Evolutionary conservation across 2,329 filamentous ascomycete genomes (phyloP), one percentile per base, ranked within the genome.

Genomic region (Penicillium sp.): DNA sequence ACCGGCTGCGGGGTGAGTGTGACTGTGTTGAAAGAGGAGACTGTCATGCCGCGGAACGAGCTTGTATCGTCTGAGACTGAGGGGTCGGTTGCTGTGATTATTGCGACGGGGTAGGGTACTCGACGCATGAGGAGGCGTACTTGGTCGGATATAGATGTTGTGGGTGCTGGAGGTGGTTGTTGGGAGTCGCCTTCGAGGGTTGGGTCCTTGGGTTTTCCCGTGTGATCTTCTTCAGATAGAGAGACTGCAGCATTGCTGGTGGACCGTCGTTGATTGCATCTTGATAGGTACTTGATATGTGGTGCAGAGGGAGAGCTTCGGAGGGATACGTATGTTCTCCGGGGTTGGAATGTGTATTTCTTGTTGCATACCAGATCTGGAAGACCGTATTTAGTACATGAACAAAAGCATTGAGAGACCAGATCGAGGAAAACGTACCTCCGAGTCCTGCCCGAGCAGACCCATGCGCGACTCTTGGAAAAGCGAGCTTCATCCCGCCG

Each of bases 1-100:
- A 80, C 72, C 0, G 81, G 79, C 1, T 63, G 55, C 1, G 82
- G 81, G 27, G 72, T 61, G 3, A 84, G 67, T 0, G 79, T 77
- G 12, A 84, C 78, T 3, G 80, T 80, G 52, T 70, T 82, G 65
- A 85, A 78, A 1, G 81, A 84, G 3, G 82, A 84, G 28, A 84
- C 77, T 8, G 80, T 82, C 57, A 82, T 79, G 35, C 76, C 80
- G 30, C 74, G 70, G 54, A 72, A 73, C 11, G 61, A 60, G 12
- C 56, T 55, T 34, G 57, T 50, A 19, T 62, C 50, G 39, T 56
- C 34, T n/a, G 53, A 54, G 14, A 58, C 57, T 27, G 60, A 59
- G 30, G 69, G 66, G 27, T 72, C 65, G 13, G 69, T 72, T 47
- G 72, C 62, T 33, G 80, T 82, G 47, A 83, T 72, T 30, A 83